Evolutionary conservation across 202 grass and related monocot genomes (phyloP).

Genomic region (Carex sylvatica): DNA sequence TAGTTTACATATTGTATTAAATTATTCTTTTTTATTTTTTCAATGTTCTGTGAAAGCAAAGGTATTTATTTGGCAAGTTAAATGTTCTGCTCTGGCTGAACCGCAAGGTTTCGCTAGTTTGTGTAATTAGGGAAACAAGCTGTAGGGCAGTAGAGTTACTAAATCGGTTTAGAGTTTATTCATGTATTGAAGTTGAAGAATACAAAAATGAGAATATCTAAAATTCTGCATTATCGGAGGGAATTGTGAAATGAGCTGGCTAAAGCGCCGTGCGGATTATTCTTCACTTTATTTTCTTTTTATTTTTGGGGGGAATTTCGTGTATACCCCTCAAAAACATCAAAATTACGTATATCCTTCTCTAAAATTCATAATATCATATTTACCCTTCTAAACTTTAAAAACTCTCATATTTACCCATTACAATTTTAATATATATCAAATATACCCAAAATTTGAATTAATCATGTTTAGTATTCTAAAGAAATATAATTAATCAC

Average conservation of each 20-base stretch:
- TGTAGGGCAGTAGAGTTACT: not conserved
- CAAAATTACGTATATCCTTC: no score
- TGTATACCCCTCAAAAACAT: no score
- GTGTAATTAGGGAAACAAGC: slow-evolving; percentile 26
- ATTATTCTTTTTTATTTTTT: slow-evolving; percentile 18
- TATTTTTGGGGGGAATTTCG: no score
- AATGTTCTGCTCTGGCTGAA: slow-evolving; percentile 16
- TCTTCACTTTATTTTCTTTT: no score
- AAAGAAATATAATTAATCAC: no score
- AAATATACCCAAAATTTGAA: no score
- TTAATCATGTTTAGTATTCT: no score
- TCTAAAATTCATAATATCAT: no score
- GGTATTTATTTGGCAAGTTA: slow-evolving; percentile 7
- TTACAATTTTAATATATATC: no score
- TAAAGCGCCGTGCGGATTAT: not conserved
- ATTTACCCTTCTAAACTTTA: no score
- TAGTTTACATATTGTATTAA: slow-evolving; percentile 19
- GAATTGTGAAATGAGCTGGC: not conserved
- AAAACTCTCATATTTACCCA: no score
- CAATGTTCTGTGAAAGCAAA: not conserved
- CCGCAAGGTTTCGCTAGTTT: slow-evolving; percentile 25
- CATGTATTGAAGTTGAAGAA: slow-evolving; percentile 22
- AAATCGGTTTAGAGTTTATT: slow-evolving; percentile 15
- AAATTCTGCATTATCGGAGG: not conserved
- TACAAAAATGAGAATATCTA: slow-evolving; percentile 24